Evolutionary conservation across 2,329 filamentous ascomycete species (phyloP).

Genomic region (Fusarium sp.): DNA sequence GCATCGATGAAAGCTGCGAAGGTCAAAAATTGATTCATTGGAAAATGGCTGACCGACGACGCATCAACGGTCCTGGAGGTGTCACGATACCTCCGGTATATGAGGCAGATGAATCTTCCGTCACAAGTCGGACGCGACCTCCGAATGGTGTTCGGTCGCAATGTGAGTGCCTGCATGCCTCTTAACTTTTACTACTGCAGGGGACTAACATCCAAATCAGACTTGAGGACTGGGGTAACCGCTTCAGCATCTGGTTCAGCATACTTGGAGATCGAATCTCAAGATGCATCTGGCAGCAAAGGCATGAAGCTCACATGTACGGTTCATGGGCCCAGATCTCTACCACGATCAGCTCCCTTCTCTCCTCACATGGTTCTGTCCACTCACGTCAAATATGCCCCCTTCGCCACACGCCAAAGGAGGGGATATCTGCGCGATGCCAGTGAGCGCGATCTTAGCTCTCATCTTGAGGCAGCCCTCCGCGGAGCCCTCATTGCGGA

Average conservation of each 20-base stretch:
- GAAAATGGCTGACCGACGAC: constrained; percentile 83
- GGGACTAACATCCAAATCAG: constrained; percentile 58
- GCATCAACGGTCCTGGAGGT: constrained; percentile 88
- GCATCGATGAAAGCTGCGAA: constrained; percentile 1
- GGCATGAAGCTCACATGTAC: constrained; percentile 93
- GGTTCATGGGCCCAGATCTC: constrained; percentile 90
- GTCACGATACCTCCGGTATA: constrained; percentile 82
- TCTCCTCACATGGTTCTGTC: constrained; percentile 92
- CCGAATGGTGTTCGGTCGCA: constrained; percentile 84
- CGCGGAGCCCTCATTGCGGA: constrained; percentile 92
- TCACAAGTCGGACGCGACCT: constrained; percentile 66
- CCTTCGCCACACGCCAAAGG: constrained; percentile 87
- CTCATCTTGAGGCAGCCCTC: constrained; percentile 91
- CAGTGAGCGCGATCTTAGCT: constrained; percentile 87
- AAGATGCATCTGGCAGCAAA: constrained; percentile 61
- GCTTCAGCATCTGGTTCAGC: constrained; percentile 95
- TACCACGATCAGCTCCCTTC: constrained; percentile 91
- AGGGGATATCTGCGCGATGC: constrained; percentile 88
- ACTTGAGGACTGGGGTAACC: constrained; percentile 90
- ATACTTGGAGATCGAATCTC: constrained; percentile 77
- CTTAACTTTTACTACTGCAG: neutral
- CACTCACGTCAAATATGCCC: constrained; percentile 95
- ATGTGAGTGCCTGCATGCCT: constrained; percentile 67
- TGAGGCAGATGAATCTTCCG: constrained; percentile 59
- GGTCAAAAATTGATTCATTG: constrained; percentile 6